These are phyloP conservation scores for Coemansia sp. DNA, from an alignment of 192 early-diverging fungal genomes.

Conservation along the genomic window DNA sequence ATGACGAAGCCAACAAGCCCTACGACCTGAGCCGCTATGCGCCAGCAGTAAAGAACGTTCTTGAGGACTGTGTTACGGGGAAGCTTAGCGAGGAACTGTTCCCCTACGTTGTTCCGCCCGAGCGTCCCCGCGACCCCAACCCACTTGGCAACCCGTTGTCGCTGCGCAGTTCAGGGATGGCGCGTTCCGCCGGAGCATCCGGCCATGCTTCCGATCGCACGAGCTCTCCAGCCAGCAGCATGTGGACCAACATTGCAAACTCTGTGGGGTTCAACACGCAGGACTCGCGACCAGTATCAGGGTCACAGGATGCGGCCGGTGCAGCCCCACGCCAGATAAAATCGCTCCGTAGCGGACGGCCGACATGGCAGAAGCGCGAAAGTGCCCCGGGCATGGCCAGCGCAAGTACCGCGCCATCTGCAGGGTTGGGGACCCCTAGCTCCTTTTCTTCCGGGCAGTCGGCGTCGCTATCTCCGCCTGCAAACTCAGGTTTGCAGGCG, in stretches of 20 bases:
- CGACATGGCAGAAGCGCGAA: conserved; percentile 58
- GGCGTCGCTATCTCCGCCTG: conserved; percentile 12
- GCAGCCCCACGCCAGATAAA: conserved; percentile 41
- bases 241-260: conserved; percentile 53
- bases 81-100: conserved; percentile 55
- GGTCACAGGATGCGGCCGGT: conserved; percentile 17
- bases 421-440: conserved; percentile 9
- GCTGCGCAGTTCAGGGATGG: conserved; percentile 20
- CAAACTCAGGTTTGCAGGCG: conserved; percentile 7
- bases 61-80: conserved; percentile 44
- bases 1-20: conserved; percentile 31
- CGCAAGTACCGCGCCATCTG: conserved; percentile 13
- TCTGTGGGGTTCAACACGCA: conserved; percentile 36
- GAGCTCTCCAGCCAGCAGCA: conserved; percentile 43
- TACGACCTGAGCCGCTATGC: conserved; percentile 53
- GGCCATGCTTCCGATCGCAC: conserved; percentile 25
- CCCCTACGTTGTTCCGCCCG: conserved; percentile 56
- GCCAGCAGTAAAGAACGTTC: conserved; percentile 48
- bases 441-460: conserved; percentile 6
- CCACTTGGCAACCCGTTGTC: conserved; percentile 18
- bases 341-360: conserved; percentile 48
- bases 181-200: conserved; percentile 27
- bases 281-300: conserved; percentile 29
- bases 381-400: conserved; percentile 30
- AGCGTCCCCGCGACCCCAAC: conserved; percentile 31